Conservation (phyloP, 73 alveolate species). For the Paramecium caudatum region DNA sequence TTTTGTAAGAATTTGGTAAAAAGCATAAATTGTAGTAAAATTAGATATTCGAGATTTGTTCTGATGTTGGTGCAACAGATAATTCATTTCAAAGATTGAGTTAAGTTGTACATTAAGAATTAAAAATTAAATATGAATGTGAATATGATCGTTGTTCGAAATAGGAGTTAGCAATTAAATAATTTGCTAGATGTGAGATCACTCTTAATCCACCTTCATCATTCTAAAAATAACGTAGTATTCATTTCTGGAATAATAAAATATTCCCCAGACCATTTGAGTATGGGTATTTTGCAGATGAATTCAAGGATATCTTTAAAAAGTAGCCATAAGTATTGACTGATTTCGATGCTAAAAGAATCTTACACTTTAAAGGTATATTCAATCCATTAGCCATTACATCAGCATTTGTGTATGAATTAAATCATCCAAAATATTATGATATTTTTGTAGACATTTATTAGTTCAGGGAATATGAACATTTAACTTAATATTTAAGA, state of each 20-base stretch:
- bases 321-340: background rate
- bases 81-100: background rate
- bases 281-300: slow-evolving; percentile 25
- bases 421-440: background rate
- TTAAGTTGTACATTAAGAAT: background rate
- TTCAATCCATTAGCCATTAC: slow-evolving; percentile 52
- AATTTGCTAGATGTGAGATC: slow-evolving; percentile 57
- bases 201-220: slow-evolving; percentile 56
- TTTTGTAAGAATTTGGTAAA: slow-evolving; percentile 7
- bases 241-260: background rate
- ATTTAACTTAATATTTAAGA: background rate
- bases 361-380: background rate
- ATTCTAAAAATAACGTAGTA: background rate
- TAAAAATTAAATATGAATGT: slow-evolving; percentile 2
- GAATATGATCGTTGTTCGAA: slow-evolving; percentile 8
- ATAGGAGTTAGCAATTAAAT: slow-evolving; percentile 45
- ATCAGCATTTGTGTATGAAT: slow-evolving; percentile 6
- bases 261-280: slow-evolving; percentile 59
- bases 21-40: background rate
- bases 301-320: slow-evolving; percentile 18
- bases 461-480: slow-evolving; percentile 36
- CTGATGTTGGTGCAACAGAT: slow-evolving; percentile 13
- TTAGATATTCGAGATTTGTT: slow-evolving; percentile 19
- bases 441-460: background rate
- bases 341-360: background rate